Conservation (phyloP, 1,139 yeast species). For the Pichia sp. region DNA sequence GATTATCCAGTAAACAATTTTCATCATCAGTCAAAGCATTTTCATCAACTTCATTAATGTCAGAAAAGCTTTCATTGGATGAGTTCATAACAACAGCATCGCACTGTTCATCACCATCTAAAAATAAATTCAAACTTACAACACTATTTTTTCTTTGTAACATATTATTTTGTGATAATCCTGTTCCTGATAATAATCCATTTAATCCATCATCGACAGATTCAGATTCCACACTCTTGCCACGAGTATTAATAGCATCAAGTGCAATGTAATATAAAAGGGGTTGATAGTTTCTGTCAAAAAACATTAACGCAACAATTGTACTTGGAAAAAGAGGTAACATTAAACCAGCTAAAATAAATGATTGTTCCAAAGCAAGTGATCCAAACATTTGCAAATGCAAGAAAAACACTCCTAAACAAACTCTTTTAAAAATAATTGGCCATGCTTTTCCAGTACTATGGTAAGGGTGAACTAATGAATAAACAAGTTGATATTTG, state of each 20-base stretch:
- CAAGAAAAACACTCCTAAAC: slow-evolving; percentile 52
- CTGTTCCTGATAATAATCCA: slow-evolving; percentile 5
- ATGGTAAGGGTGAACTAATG: slow-evolving; percentile 66
- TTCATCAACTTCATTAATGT: slow-evolving; percentile 1
- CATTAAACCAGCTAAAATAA: slow-evolving; percentile 44
- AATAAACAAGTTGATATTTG: slow-evolving; percentile 59
- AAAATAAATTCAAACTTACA: slow-evolving; percentile 12
- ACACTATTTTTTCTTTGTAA: slow-evolving; percentile 14
- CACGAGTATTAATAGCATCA: slow-evolving; percentile 45
- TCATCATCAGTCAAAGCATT: not conserved
- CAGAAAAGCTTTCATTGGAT: slow-evolving; percentile 3
- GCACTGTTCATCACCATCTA: slow-evolving; percentile 17
- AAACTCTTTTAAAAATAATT: slow-evolving; percentile 51
- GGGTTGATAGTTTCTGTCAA: slow-evolving; percentile 56
- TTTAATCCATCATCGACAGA: slow-evolving; percentile 18
- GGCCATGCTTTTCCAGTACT: slow-evolving; percentile 72
- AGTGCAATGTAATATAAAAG: slow-evolving; percentile 56
- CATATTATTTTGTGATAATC: slow-evolving; percentile 1
- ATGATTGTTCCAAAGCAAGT: slow-evolving; percentile 57
- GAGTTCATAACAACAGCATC: slow-evolving; percentile 15
- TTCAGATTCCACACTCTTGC: slow-evolving; percentile 27
- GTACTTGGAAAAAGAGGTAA: slow-evolving; percentile 51
- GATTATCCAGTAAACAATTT: too few relatives aligned
- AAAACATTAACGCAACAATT: slow-evolving; percentile 45
- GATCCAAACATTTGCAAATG: slow-evolving; percentile 68